Conservation (phyloP, 306 rosid species). For the Prosopis cineraria region DNA sequence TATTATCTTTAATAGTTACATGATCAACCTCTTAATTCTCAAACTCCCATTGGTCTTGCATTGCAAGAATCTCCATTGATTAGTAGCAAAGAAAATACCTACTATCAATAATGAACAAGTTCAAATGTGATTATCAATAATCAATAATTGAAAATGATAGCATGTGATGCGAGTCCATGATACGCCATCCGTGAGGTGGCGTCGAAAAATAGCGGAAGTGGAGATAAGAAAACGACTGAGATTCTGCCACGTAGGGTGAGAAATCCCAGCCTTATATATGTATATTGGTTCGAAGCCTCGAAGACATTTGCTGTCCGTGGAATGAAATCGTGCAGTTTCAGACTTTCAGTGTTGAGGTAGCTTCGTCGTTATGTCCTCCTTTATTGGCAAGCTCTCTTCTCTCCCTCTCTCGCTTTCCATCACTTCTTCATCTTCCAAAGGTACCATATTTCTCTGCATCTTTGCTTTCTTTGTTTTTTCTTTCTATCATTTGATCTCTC, state of each 20-base stretch:
- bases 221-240: neutral
- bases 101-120: too few species aligned
- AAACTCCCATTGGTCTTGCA: too few species aligned
- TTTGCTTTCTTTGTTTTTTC: neutral
- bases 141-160: too few species aligned
- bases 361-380: constrained; percentile 50
- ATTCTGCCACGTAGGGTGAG: neutral
- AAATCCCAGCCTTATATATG: neutral
- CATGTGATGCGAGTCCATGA: neutral
- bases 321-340: neutral
- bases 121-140: too few species aligned
- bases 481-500: neutral
- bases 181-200: neutral
- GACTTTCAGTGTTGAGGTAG: neutral
- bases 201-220: neutral
- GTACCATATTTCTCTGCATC: constrained; percentile 33
- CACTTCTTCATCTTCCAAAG: constrained; percentile 65
- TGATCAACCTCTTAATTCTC: too few species aligned
- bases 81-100: too few species aligned
- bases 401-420: constrained; percentile 50
- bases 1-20: too few species aligned
- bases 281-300: too few species aligned
- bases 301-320: neutral
- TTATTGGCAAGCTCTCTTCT: constrained; percentile 52
- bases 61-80: too few species aligned